These are phyloP conservation scores for Eudorina sp. DNA, from an alignment of 139 green algal genomes.

Conservation along the genomic window DNA sequence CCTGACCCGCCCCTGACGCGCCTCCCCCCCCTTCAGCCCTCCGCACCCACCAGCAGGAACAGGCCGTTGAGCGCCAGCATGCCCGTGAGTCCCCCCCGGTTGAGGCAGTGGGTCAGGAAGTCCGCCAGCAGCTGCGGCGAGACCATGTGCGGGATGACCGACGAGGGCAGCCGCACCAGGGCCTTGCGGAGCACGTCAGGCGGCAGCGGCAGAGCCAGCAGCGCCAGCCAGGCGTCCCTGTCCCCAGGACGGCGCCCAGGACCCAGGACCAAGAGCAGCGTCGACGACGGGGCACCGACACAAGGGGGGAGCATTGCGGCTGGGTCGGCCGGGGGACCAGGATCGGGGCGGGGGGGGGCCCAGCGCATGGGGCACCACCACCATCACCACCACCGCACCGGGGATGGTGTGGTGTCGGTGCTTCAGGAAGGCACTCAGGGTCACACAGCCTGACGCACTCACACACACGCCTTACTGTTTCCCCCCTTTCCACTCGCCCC, in stretches of 20 bases:
- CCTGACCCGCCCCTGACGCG: neutral
- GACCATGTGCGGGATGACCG: conserved; percentile 85
- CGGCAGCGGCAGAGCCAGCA: conserved; percentile 84
- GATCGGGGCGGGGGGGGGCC: too few species aligned
- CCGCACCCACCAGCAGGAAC: conserved; percentile 85
- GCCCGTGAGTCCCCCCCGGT: conserved; percentile 82
- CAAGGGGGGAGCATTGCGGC: too few species aligned
- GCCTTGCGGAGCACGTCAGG: conserved; percentile 80
- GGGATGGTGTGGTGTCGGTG: too few species aligned
- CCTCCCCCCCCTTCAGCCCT: neutral
- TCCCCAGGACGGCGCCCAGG: neutral
- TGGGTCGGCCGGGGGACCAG: too few species aligned
- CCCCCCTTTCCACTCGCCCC: too few species aligned
- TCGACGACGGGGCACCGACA: too few species aligned
- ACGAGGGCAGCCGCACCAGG: conserved; percentile 75
- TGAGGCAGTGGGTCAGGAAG: conserved; percentile 87
- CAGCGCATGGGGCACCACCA: too few species aligned
- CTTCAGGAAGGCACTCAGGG: too few species aligned
- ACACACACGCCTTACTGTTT: too few species aligned
- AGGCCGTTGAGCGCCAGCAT: conserved; percentile 95
- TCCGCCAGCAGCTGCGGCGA: conserved; percentile 89
- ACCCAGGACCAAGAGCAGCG: too few species aligned
- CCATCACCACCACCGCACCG: too few species aligned
- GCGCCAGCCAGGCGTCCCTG: conserved; percentile 87
- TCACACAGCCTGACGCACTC: too few species aligned